These are phyloP conservation scores for Ceratocystis colombiana DNA, from an alignment of 2,329 filamentous ascomycete genomes.

Conservation along the genomic window DNA sequence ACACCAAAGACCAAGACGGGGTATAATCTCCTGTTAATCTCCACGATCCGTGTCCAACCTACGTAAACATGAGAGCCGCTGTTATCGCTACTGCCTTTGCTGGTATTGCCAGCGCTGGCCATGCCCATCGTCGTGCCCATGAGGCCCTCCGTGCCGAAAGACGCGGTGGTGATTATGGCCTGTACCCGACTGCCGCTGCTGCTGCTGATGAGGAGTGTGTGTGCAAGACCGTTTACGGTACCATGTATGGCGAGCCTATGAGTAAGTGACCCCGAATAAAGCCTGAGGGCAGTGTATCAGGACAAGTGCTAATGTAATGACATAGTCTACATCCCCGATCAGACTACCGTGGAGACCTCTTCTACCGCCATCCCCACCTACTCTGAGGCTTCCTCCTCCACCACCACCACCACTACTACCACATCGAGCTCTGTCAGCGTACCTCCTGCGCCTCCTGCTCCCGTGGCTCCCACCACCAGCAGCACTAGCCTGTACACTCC, in stretches of 20 bases:
- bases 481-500: neutral
- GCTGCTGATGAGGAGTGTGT: slow-evolving; percentile 45
- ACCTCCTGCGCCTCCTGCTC: slow-evolving; percentile 24
- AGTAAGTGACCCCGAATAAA: slow-evolving; percentile 39
- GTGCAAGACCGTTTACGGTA: slow-evolving; percentile 66
- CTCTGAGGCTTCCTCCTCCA: slow-evolving; percentile 29
- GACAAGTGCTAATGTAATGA: neutral
- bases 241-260: slow-evolving; percentile 56
- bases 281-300: neutral
- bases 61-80: slow-evolving; percentile 58
- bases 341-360: slow-evolving; percentile 28
- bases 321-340: slow-evolving; percentile 16
- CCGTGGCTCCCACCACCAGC: neutral
- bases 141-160: slow-evolving; percentile 13
- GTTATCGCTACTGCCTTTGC: slow-evolving; percentile 53
- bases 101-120: slow-evolving; percentile 44
- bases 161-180: slow-evolving; percentile 33
- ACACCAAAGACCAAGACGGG: slow-evolving; percentile 30
- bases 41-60: slow-evolving; percentile 32
- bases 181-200: slow-evolving; percentile 25
- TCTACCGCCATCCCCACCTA: slow-evolving; percentile 29
- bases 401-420: slow-evolving; percentile 27
- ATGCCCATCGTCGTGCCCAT: slow-evolving; percentile 29
- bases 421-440: slow-evolving; percentile 25
- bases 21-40: slow-evolving; percentile 19